Conservation (phyloP, 495 filamentous ascomycete species). For the Sphaerosporella brunnea region DNA sequence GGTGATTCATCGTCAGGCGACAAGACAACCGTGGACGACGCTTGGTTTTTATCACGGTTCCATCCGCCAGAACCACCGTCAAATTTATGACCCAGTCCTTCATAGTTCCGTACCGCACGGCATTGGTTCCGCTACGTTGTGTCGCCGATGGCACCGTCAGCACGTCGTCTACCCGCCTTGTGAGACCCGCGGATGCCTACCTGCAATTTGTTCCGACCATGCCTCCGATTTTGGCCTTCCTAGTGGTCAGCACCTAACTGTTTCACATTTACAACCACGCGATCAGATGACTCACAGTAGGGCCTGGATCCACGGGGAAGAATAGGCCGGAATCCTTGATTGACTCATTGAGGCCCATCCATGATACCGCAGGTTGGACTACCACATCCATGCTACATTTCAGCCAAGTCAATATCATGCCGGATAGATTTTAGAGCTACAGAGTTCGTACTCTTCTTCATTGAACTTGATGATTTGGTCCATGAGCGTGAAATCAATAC, state of each 20-base stretch:
- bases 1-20: no score
- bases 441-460: slow-evolving; percentile 41
- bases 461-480: slow-evolving; percentile 62
- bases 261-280: background rate
- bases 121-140: slow-evolving; percentile 54
- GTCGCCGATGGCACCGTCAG: no score
- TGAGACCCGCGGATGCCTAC: no score
- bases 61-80: slow-evolving; percentile 63
- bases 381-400: slow-evolving; percentile 57
- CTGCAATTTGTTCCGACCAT: slow-evolving; percentile 62
- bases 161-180: no score
- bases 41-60: slow-evolving; percentile 59
- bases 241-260: slow-evolving; percentile 4
- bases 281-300: slow-evolving; percentile 28
- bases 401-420: no score
- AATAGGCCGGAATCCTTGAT: slow-evolving; percentile 63
- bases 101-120: slow-evolving; percentile 69
- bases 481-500: slow-evolving; percentile 79
- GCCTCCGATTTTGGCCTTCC: slow-evolving; percentile 29
- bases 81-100: slow-evolving; percentile 73
- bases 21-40: slow-evolving; percentile 45
- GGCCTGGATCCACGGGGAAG: slow-evolving; percentile 71
- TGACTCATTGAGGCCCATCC: slow-evolving; percentile 72
- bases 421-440: background rate
- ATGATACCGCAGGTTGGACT: slow-evolving; percentile 78